Evolutionary conservation across 805 yeast species (phyloP).

Genomic region (Kazachstania psychrophila): DNA sequence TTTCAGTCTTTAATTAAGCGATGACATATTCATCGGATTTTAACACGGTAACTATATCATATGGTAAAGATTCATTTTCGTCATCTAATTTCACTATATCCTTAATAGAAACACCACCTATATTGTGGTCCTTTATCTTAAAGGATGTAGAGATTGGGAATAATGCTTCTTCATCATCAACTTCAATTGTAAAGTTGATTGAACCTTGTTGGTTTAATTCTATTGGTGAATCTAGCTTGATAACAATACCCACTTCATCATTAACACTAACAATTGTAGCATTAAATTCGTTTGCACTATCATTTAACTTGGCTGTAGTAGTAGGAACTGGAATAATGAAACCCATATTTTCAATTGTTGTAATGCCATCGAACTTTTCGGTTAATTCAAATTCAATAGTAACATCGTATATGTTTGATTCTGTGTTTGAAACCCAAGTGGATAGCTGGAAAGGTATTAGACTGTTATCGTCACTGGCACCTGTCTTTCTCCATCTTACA

Average conservation of each 20-base stretch:
- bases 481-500: slow-evolving; percentile 80
- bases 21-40: slow-evolving; percentile 52
- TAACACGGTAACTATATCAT: slow-evolving; percentile 52
- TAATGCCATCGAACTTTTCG: slow-evolving; percentile 31
- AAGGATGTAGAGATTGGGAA: slow-evolving; percentile 82
- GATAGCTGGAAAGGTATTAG: slow-evolving; percentile 63
- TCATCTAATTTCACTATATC: slow-evolving; percentile 40
- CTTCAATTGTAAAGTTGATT: slow-evolving; percentile 70
- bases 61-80: slow-evolving; percentile 50
- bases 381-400: slow-evolving; percentile 83
- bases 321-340: slow-evolving; percentile 56
- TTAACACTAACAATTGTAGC: slow-evolving; percentile 48
- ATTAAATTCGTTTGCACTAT: slow-evolving; percentile 39
- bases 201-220: slow-evolving; percentile 52
- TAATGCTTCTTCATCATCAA: slow-evolving; percentile 67
- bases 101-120: slow-evolving; percentile 58
- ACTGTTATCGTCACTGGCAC: slow-evolving; percentile 46
- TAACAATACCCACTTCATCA: slow-evolving; percentile 57
- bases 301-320: slow-evolving; percentile 44
- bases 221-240: slow-evolving; percentile 47
- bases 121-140: slow-evolving; percentile 28
- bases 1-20: no score
- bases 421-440: slow-evolving; percentile 64
- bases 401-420: slow-evolving; percentile 53
- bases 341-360: slow-evolving; percentile 40